phyloP scores from a whole-genome alignment of 495 filamentous ascomycete species.

The Xylaria bambusicola region DNA sequence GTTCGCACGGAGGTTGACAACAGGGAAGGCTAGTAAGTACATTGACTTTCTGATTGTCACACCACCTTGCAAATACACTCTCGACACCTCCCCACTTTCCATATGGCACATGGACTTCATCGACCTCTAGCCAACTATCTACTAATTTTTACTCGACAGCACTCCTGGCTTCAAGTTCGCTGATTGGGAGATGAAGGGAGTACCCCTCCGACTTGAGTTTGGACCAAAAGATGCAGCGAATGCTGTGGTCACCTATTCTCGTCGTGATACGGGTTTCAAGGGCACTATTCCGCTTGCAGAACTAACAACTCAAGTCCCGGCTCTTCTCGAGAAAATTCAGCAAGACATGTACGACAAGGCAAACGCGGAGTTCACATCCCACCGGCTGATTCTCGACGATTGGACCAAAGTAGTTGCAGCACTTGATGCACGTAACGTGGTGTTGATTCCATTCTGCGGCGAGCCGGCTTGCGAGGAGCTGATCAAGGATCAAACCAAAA shows the following conservation, averaged over 20 bases:
- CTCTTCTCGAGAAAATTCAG: slow-evolving; percentile 86
- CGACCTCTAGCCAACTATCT: not conserved
- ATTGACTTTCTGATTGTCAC: not conserved
- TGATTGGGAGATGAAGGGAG: slow-evolving; percentile 93
- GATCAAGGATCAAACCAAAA: slow-evolving; percentile 86
- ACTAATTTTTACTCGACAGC: slow-evolving; percentile 43
- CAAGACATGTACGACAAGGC: slow-evolving; percentile 81
- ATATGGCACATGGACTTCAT: not conserved
- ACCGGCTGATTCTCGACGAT: slow-evolving; percentile 76
- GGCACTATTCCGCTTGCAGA: slow-evolving; percentile 70
- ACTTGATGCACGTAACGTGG: slow-evolving; percentile 87
- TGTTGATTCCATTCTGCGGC: slow-evolving; percentile 83
- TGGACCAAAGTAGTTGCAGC: slow-evolving; percentile 90
- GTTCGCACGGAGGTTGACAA: slow-evolving; percentile 73
- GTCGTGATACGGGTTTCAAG: slow-evolving; percentile 86
- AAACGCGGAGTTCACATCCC: slow-evolving; percentile 69
- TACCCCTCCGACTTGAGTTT: slow-evolving; percentile 90
- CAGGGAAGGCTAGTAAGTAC: slow-evolving; percentile 60
- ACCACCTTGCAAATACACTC: not conserved
- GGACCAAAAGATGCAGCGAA: slow-evolving; percentile 90
- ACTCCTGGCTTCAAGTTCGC: slow-evolving; percentile 97
- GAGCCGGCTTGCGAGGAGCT: slow-evolving; percentile 83
- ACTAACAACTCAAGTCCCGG: slow-evolving; percentile 68
- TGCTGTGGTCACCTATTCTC: slow-evolving; percentile 77
- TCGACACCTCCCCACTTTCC: not conserved